phyloP scores from a whole-genome alignment of 1,284 basidiomycete genomes.

The Serendipita sp. region DNA sequence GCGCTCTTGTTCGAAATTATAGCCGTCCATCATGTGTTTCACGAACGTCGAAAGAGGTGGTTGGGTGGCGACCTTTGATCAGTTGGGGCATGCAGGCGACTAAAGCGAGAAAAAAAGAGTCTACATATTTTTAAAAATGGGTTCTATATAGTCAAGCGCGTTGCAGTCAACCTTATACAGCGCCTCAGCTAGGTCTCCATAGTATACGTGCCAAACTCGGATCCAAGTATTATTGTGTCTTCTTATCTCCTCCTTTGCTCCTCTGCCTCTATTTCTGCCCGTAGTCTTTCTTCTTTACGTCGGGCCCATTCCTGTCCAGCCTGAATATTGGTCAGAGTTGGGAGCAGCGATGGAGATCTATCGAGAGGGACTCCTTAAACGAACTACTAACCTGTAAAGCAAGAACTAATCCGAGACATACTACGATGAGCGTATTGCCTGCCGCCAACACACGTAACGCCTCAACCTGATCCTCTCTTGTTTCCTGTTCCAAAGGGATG shows the following conservation, averaged over 20 bases:
- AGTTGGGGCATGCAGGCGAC: too few relatives aligned
- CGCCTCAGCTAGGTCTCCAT: background rate
- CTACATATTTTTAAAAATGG: too few relatives aligned
- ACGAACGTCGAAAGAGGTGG: too few relatives aligned
- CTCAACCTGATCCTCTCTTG: conserved; percentile 50
- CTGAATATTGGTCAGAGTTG: conserved; percentile 26
- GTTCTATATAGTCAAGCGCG: background rate
- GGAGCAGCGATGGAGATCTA: conserved; percentile 5
- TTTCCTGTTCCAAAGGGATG: conserved; percentile 33
- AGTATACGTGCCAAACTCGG: background rate
- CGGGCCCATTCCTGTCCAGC: conserved; percentile 76
- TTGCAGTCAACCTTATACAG: background rate
- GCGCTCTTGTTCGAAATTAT: background rate
- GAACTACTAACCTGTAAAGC: conserved; percentile 46
- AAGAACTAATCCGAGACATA: conserved; percentile 49
- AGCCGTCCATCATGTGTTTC: too few relatives aligned
- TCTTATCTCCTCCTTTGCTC: conserved; percentile 13
- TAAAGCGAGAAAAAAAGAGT: too few relatives aligned
- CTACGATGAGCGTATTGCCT: conserved; percentile 68
- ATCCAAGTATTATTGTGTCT: background rate
- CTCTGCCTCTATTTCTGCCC: conserved; percentile 32
- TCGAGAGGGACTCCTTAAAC: conserved; percentile 7
- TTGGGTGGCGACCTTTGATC: too few relatives aligned
- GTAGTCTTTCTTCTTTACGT: conserved; percentile 47
- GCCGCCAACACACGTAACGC: conserved; percentile 70